These are phyloP conservation scores for Sporobolomyces phaffii DNA, from an alignment of 768 basidiomycete species.

Conservation along the genomic window DNA sequence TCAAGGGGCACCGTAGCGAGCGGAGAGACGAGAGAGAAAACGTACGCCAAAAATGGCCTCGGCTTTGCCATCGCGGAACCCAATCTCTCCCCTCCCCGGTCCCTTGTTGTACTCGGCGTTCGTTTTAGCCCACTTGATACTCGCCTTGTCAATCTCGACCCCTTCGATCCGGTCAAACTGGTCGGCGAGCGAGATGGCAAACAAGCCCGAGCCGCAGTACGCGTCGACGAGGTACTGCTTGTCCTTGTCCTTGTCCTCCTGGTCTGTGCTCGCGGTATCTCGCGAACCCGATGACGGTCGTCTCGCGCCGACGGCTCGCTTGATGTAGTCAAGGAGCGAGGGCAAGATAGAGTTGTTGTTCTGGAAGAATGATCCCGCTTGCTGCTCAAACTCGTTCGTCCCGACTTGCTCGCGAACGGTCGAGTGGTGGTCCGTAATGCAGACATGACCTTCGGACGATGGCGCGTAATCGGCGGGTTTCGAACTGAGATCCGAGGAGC, in stretches of 20 bases:
- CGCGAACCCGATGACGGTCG: not conserved
- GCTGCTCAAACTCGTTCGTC: slow-evolving; percentile 71
- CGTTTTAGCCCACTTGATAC: slow-evolving; percentile 47
- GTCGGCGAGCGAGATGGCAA: slow-evolving; percentile 73
- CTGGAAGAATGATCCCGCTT: slow-evolving; percentile 88
- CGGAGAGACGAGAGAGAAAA: slow-evolving; percentile 39
- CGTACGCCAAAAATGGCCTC: slow-evolving; percentile 64
- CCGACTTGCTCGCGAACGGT: slow-evolving; percentile 80
- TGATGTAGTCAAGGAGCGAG: slow-evolving; percentile 76
- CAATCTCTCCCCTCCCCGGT: slow-evolving; percentile 49
- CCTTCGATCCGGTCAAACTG: slow-evolving; percentile 72
- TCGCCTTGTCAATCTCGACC: slow-evolving; percentile 67
- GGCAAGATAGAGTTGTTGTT: slow-evolving; percentile 91
- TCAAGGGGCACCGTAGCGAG: no score
- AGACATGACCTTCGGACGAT: slow-evolving; percentile 55
- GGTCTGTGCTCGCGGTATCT: no score
- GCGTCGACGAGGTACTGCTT: slow-evolving; percentile 87
- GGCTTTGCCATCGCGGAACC: slow-evolving; percentile 74
- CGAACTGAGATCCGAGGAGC: not conserved
- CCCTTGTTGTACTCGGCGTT: slow-evolving; percentile 52
- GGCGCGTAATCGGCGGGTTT: slow-evolving; percentile 32
- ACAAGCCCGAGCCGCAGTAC: slow-evolving; percentile 71
- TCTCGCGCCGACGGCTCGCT: slow-evolving; percentile 55
- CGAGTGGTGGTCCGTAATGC: slow-evolving; percentile 73
- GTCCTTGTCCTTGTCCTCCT: not conserved